A percentile compares a stretch with the other conserved stretches of the same genome.
Conservation (phyloP, 768 basidiomycete genomes). For the Pulveroboletus frians region DNA sequence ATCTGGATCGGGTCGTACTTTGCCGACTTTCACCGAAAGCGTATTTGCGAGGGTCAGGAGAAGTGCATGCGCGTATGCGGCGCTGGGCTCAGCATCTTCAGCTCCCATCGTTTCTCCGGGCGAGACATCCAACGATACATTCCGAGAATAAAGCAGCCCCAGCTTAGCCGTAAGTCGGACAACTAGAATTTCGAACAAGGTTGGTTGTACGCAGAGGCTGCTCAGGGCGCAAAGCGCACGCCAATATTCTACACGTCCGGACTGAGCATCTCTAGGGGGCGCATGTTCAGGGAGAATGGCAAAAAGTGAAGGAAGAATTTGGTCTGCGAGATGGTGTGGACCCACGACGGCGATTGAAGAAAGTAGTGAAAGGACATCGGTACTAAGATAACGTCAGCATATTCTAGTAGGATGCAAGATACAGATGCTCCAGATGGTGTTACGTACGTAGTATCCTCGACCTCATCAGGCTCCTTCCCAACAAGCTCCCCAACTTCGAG, state of each 20-base stretch:
- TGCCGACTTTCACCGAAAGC: conserved; percentile 46
- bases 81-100: conserved; percentile 51
- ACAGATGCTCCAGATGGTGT: neutral
- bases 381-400: conserved; percentile 35
- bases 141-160: conserved; percentile 53
- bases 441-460: conserved; percentile 48
- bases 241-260: conserved; percentile 61
- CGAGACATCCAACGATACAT: conserved; percentile 8
- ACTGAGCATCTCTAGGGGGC: conserved; percentile 47
- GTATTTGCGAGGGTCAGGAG: conserved; percentile 64
- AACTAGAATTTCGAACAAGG: conserved; percentile 82
- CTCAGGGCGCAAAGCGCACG: conserved; percentile 63
- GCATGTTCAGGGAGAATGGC: conserved; percentile 63
- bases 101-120: neutral
- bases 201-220: conserved; percentile 63
- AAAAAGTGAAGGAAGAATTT: conserved; percentile 80
- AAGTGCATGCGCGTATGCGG: conserved; percentile 83
- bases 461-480: conserved; percentile 40
- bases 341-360: conserved; percentile 52
- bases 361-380: conserved; percentile 58
- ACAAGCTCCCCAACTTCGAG: conserved; percentile 71
- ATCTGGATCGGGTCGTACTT: conserved; percentile 53
- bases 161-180: conserved; percentile 74
- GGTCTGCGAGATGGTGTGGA: conserved; percentile 61
- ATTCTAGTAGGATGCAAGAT: neutral